Conservation (phyloP, 805 yeast genomes). For the Cyberlindnera nakhonratchasimensis region DNA sequence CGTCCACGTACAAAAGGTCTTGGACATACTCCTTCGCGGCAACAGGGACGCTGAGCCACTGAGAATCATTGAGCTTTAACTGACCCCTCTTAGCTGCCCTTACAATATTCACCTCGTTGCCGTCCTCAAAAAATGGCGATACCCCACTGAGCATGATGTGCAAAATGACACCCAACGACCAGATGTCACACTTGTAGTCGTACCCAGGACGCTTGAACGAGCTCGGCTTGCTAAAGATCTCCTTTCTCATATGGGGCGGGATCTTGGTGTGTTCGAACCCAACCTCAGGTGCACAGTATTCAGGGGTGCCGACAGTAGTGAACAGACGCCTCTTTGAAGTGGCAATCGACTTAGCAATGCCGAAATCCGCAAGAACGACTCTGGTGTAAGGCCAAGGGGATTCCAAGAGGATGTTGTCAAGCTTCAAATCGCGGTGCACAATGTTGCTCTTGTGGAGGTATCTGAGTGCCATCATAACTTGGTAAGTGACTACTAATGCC, state of each 20-base stretch:
- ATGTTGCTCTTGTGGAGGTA: slow-evolving; percentile 66
- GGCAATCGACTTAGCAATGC: slow-evolving; percentile 42
- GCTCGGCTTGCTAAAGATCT: background rate
- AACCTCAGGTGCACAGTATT: slow-evolving; percentile 71
- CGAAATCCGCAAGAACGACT: slow-evolving; percentile 66
- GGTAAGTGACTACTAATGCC: slow-evolving; percentile 49
- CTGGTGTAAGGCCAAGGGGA: slow-evolving; percentile 50
- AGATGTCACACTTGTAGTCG: slow-evolving; percentile 56
- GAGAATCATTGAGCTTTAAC: slow-evolving; percentile 35
- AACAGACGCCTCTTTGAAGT: slow-evolving; percentile 38
- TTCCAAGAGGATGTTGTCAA: slow-evolving; percentile 60
- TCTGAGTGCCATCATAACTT: slow-evolving; percentile 50
- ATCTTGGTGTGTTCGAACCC: slow-evolving; percentile 39
- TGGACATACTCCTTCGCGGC: slow-evolving; percentile 45
- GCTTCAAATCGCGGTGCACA: slow-evolving; percentile 86
- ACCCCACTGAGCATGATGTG: slow-evolving; percentile 60
- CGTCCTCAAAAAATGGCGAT: slow-evolving; percentile 57
- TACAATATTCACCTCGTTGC: slow-evolving; percentile 40
- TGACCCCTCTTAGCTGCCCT: slow-evolving; percentile 39
- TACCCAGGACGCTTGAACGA: slow-evolving; percentile 36
- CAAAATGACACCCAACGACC: slow-evolving; percentile 64
- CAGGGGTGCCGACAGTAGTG: slow-evolving; percentile 61
- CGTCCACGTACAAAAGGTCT: slow-evolving; percentile 38
- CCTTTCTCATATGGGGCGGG: slow-evolving; percentile 19
- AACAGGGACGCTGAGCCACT: slow-evolving; percentile 41